phyloP scores from a whole-genome alignment of 129 eudicot genomes.

The Artemisia tridentata region DNA sequence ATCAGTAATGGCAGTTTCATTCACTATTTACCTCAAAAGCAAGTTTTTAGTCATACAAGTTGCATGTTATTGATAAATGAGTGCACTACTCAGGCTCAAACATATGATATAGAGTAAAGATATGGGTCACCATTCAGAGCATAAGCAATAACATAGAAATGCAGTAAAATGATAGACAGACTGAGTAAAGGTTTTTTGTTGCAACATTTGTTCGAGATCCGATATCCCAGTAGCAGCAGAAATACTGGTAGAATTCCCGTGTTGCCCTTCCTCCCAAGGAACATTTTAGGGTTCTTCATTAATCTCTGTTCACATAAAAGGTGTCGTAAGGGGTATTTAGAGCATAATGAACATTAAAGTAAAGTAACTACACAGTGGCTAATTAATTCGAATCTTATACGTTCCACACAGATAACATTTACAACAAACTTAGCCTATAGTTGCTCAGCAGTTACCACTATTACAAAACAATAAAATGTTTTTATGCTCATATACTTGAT shows the following conservation, averaged over 20 bases:
- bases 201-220: slow-evolving; percentile 78
- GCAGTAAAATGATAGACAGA: slow-evolving; percentile 27
- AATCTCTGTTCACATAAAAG: slow-evolving; percentile 40
- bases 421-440: too few relatives aligned
- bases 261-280: slow-evolving; percentile 34
- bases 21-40: slow-evolving; percentile 9
- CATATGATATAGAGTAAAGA: slow-evolving; percentile 1
- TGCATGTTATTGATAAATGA: slow-evolving; percentile 5
- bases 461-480: neutral
- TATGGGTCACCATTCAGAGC: neutral
- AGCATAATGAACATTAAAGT: slow-evolving; percentile 8
- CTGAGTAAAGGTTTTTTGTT: slow-evolving; percentile 84
- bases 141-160: neutral
- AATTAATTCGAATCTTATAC: neutral
- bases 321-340: slow-evolving; percentile 23
- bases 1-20: slow-evolving; percentile 11
- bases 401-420: slow-evolving; percentile 6
- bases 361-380: slow-evolving; percentile 3
- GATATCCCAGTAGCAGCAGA: slow-evolving; percentile 47
- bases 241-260: too few relatives aligned
- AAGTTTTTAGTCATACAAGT: neutral
- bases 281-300: slow-evolving; percentile 36
- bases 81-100: neutral
- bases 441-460: too few relatives aligned
- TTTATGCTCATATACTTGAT: too few relatives aligned